Conservation (phyloP, 1,284 basidiomycete species). For the Chalciporus sp. region DNA sequence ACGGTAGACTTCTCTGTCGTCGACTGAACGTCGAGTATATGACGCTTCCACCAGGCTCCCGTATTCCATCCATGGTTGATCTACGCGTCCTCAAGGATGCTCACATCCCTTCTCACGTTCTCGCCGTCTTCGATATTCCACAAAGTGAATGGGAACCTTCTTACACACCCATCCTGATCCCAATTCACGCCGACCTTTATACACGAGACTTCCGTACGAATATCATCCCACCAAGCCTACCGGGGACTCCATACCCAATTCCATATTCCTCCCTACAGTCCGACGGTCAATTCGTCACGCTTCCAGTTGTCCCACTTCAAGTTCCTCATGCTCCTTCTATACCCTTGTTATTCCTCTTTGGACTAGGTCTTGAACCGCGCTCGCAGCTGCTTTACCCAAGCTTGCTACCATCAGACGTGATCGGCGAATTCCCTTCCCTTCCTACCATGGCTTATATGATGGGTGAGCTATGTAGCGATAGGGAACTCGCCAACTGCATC, state of each 20-base stretch:
- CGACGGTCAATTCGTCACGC: constrained; percentile 24
- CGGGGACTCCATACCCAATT: constrained; percentile 36
- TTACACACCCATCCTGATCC: constrained; percentile 45
- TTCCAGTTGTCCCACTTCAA: constrained; percentile 35
- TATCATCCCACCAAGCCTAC: constrained; percentile 36
- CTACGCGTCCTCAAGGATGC: constrained; percentile 44
- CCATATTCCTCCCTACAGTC: constrained; percentile 25
- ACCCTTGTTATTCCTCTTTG: constrained; percentile 34
- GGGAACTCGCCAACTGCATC: constrained; percentile 32
- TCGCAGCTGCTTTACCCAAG: constrained; percentile 39
- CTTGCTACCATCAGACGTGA: constrained; percentile 42
- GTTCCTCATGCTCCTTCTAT: constrained; percentile 38
- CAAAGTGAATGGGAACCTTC: constrained; percentile 35
- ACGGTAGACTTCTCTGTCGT: constrained; percentile 45
- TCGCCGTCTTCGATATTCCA: constrained; percentile 44
- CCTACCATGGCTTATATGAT: constrained; percentile 54
- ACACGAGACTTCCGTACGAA: constrained; percentile 43
- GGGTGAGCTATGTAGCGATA: constrained; percentile 32
- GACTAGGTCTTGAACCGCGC: constrained; percentile 34
- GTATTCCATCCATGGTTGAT: constrained; percentile 43
- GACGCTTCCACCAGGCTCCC: constrained; percentile 24
- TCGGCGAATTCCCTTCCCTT: constrained; percentile 52
- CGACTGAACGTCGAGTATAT: constrained; percentile 48
- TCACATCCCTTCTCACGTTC: constrained; percentile 50
- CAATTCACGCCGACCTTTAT: constrained; percentile 47